Conservation (phyloP, 2,329 filamentous ascomycete genomes). For the Periconia macrospinosa region DNA sequence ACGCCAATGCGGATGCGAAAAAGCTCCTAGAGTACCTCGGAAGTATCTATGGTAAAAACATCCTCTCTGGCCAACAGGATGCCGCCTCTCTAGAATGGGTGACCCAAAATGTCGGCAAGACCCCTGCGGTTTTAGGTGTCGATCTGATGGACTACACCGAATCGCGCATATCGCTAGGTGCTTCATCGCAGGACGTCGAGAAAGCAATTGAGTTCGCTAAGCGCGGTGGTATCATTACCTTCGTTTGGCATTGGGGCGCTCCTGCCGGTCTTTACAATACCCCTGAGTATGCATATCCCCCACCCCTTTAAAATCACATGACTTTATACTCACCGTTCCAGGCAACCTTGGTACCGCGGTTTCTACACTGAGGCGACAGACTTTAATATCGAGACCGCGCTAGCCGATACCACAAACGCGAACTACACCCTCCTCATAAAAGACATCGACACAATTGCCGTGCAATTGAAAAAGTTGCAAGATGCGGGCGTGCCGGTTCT, state of each 20-base stretch:
- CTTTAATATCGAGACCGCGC: slow-evolving; percentile 50
- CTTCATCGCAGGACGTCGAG: slow-evolving; percentile 48
- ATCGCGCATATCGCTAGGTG: slow-evolving; percentile 48
- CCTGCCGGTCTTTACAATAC: slow-evolving; percentile 53
- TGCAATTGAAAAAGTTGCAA: slow-evolving; percentile 50
- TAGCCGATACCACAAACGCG: slow-evolving; percentile 46
- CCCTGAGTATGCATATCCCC: no score
- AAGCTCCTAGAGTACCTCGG: slow-evolving; percentile 48
- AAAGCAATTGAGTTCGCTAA: slow-evolving; percentile 50
- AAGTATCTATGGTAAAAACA: slow-evolving; percentile 51
- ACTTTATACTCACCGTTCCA: no score
- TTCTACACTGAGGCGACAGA: slow-evolving; percentile 56
- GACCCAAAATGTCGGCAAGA: slow-evolving; percentile 49
- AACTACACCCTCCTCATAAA: slow-evolving; percentile 53
- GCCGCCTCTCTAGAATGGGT: slow-evolving; percentile 49
- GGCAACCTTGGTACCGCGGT: slow-evolving; percentile 53
- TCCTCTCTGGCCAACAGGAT: slow-evolving; percentile 55
- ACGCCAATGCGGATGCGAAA: slow-evolving; percentile 42
- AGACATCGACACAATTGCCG: slow-evolving; percentile 54
- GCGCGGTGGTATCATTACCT: slow-evolving; percentile 51
- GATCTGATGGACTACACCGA: slow-evolving; percentile 57
- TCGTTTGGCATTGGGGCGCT: slow-evolving; percentile 56
- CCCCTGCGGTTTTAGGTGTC: slow-evolving; percentile 50
- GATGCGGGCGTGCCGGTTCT: slow-evolving; percentile 51
- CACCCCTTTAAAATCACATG: no score